Conservation (phyloP, 768 basidiomycete genomes). For the Mycena alexandri region DNA sequence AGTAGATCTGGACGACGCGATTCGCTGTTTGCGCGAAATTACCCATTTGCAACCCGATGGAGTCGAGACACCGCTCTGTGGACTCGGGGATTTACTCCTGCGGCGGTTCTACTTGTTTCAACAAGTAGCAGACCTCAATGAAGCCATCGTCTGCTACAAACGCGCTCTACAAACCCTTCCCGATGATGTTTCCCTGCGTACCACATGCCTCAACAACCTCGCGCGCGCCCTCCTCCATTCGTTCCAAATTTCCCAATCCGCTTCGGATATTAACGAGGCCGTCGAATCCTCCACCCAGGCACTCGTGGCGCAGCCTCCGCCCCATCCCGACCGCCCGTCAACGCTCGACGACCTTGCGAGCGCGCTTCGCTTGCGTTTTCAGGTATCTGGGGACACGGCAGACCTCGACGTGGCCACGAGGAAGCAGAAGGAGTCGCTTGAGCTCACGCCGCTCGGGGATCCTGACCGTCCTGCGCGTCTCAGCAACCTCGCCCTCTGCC, state of each 20-base stretch:
- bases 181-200: background rate
- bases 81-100: background rate
- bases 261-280: background rate
- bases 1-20: background rate
- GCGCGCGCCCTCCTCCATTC: background rate
- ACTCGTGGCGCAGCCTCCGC: background rate
- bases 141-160: background rate
- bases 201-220: conserved; percentile 1
- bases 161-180: background rate
- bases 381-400: background rate
- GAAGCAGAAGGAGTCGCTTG: background rate
- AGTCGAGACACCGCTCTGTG: background rate
- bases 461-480: background rate
- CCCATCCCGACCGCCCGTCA: conserved; percentile 1
- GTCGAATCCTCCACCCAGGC: background rate
- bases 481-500: conserved; percentile 3
- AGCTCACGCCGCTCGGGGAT: background rate
- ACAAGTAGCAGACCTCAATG: background rate
- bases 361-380: background rate
- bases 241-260: background rate
- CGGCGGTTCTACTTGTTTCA: background rate
- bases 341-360: conserved; percentile 1
- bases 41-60: background rate
- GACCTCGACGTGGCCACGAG: background rate
- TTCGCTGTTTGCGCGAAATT: background rate